phyloP scores from a whole-genome alignment of 495 filamentous ascomycete genomes.

The Chaetomidium leptoderma region DNA sequence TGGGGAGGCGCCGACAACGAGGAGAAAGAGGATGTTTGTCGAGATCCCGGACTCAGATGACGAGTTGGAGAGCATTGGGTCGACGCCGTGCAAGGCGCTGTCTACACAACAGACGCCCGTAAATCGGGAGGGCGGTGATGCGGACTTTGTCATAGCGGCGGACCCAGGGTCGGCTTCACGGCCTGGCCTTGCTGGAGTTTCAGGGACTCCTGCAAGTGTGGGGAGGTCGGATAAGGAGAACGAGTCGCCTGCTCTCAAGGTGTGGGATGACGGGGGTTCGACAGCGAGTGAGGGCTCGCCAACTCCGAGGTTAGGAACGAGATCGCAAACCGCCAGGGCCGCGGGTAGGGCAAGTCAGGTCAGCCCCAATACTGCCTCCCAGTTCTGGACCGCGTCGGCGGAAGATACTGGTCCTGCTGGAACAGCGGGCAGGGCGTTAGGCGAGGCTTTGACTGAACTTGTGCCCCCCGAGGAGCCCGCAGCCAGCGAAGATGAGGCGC shows the following conservation, averaged over 20 bases:
- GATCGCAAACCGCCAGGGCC: not conserved
- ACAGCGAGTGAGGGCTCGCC: conserved; percentile 9
- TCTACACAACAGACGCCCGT: conserved; percentile 6
- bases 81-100: conserved; percentile 22
- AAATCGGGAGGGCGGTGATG: not conserved
- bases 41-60: conserved; percentile 45
- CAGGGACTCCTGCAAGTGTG: conserved; percentile 14
- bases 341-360: not conserved
- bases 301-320: conserved; percentile 11
- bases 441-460: not conserved
- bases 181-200: not conserved
- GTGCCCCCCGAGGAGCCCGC: not conserved
- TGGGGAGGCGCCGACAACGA: conserved; percentile 14
- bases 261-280: conserved; percentile 12
- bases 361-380: conserved; percentile 7
- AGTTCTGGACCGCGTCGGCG: conserved; percentile 8
- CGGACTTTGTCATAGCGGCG: not conserved
- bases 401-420: not conserved
- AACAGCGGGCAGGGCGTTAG: not conserved
- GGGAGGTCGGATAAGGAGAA: conserved; percentile 28
- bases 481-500: not conserved
- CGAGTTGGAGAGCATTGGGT: conserved; percentile 29
- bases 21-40: conserved; percentile 14
- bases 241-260: conserved; percentile 17
- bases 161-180: conserved; percentile 6